Evolutionary conservation across 345 rosid genomes (phyloP).

Genomic region (Ceriops decandra): DNA sequence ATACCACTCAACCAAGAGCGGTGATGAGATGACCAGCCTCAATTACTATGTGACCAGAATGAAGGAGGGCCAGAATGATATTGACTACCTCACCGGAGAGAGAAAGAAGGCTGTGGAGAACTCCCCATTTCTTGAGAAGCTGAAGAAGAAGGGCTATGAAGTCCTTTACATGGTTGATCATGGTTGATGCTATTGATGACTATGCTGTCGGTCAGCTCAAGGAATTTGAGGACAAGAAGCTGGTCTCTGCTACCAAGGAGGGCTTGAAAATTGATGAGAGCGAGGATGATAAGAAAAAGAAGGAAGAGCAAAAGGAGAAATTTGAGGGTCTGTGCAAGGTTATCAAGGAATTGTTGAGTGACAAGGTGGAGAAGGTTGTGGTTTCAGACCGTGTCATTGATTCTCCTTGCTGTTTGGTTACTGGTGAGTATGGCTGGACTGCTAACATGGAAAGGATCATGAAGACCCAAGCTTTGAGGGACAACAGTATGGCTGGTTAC

Average conservation of each 20-base stretch:
- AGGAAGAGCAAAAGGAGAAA: constrained; percentile 56
- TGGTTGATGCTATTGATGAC: constrained; percentile 92
- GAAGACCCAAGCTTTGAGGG: constrained; percentile 87
- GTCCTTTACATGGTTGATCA: constrained; percentile 82
- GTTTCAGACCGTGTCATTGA: constrained; percentile 86
- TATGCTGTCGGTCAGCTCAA: constrained; percentile 79
- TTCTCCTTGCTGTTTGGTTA: constrained; percentile 85
- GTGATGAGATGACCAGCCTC: constrained; percentile 80
- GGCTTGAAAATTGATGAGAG: constrained; percentile 71
- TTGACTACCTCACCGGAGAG: constrained; percentile 86
- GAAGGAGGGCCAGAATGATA: constrained; percentile 86
- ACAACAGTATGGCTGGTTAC: constrained; percentile 81
- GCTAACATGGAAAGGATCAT: constrained; percentile 94
- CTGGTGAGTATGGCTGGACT: constrained; percentile 82
- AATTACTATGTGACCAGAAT: constrained; percentile 92
- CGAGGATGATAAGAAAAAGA: constrained; percentile 75
- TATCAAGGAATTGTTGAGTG: constrained; percentile 74
- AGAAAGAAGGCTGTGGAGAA: constrained; percentile 93
- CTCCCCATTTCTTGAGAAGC: constrained; percentile 90
- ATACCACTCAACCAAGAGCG: constrained; percentile 91
- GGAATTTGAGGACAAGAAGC: constrained; percentile 81
- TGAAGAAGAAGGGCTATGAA: constrained; percentile 84
- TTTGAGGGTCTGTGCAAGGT: constrained; percentile 90
- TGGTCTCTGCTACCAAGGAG: constrained; percentile 30
- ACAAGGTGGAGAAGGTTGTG: constrained; percentile 74